A percentile compares a stretch with the other conserved stretches of the same genome.
These are phyloP conservation scores for Mycena venus DNA, from an alignment of 768 basidiomycete species.

Conservation along the genomic window DNA sequence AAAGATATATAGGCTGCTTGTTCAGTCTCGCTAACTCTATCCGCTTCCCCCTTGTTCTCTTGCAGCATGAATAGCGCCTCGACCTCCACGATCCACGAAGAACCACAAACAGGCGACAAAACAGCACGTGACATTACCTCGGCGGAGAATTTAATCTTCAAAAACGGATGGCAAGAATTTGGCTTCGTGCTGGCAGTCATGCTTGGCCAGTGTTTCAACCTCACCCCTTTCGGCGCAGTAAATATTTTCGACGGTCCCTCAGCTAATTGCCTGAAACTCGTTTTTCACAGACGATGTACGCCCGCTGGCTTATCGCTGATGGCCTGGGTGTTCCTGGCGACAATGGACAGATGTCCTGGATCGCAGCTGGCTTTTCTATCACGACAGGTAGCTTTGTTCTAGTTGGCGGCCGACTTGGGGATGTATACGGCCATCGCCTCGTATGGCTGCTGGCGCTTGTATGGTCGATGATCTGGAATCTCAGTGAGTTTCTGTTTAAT, in stretches of 20 bases:
- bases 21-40: no score
- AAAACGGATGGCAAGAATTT: constrained; percentile 16
- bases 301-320: constrained; percentile 16
- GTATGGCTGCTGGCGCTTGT: constrained; percentile 1
- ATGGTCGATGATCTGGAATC: constrained; percentile 16
- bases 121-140: no score
- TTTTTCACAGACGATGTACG: not conserved
- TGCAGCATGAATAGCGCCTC: no score
- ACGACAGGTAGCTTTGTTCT: constrained; percentile 19
- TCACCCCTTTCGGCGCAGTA: constrained; percentile 13
- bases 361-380: constrained; percentile 7
- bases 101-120: no score
- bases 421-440: not conserved
- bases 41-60: no score
- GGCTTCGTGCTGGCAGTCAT: constrained; percentile 15
- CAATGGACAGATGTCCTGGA: constrained; percentile 16
- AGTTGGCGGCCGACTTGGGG: constrained; percentile 12
- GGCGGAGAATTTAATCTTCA: not conserved
- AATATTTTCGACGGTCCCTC: not conserved
- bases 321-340: not conserved
- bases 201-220: constrained; percentile 16
- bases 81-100: no score
- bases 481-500: not conserved
- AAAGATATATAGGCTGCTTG: no score
- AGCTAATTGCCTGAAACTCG: not conserved